Conservation (phyloP, 306 rosid species). For the Cicer arietinum region DNA sequence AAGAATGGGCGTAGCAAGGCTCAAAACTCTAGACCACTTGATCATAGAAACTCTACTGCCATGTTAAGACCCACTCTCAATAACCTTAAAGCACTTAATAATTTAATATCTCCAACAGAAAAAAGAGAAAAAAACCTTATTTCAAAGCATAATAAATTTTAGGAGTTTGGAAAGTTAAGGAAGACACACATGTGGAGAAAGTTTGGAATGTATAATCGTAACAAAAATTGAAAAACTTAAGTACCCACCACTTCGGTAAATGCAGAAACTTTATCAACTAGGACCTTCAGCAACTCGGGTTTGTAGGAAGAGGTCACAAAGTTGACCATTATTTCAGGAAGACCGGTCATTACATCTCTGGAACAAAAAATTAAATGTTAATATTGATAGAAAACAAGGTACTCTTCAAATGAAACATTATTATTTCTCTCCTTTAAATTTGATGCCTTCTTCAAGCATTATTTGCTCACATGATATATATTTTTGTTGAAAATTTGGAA, state of each 20-base stretch:
- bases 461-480: background rate
- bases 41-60: conserved; percentile 14
- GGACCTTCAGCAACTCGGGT: conserved; percentile 74
- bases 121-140: background rate
- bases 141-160: conserved; percentile 9
- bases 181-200: conserved; percentile 22
- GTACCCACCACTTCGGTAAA: conserved; percentile 93
- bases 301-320: conserved; percentile 90
- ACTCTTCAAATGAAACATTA: conserved; percentile 23
- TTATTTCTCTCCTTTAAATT: conserved; percentile 1
- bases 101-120: conserved; percentile 16
- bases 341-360: conserved; percentile 75
- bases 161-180: conserved; percentile 27
- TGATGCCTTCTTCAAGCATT: background rate
- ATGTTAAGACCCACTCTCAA: conserved; percentile 11
- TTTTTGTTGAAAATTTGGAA: conserved; percentile 5
- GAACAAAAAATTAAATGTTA: conserved; percentile 40
- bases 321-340: conserved; percentile 90
- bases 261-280: conserved; percentile 68
- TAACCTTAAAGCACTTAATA: conserved; percentile 31
- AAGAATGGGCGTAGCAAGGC: conserved; percentile 29
- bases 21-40: conserved; percentile 1
- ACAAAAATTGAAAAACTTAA: conserved; percentile 29
- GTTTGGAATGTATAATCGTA: conserved; percentile 11
- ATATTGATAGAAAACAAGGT: conserved; percentile 23